A percentile compares a stretch with the other conserved stretches of the same genome.
phyloP scores from a whole-genome alignment of 1,139 yeast genomes.

The Hyphopichia fennica region DNA sequence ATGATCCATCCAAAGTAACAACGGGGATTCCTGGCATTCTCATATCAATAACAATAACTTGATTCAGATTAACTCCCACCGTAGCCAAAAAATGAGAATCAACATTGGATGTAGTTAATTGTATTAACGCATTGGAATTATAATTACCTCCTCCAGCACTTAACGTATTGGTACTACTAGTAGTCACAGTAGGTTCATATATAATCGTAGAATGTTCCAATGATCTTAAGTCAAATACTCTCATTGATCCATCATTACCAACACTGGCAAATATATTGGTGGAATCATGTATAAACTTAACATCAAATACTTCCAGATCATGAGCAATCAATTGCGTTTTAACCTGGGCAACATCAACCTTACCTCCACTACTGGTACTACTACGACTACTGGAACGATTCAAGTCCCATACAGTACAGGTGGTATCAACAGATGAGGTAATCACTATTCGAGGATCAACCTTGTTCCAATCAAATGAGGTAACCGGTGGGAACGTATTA shows the following conservation, averaged over 20 bases:
- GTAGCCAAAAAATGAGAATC: conserved; percentile 84
- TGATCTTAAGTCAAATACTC: conserved; percentile 86
- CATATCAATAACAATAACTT: conserved; percentile 74
- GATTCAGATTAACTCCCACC: conserved; percentile 67
- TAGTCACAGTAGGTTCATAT: conserved; percentile 60
- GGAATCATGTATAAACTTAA: conserved; percentile 73
- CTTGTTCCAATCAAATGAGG: conserved; percentile 91
- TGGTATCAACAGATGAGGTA: conserved; percentile 90
- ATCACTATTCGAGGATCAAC: conserved; percentile 70
- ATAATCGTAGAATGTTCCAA: conserved; percentile 93
- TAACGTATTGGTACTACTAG: conserved; percentile 21
- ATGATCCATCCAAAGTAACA: conserved; percentile 65
- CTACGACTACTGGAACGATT: conserved; percentile 24
- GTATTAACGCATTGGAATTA: conserved; percentile 62
- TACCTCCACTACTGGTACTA: background rate
- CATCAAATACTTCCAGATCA: conserved; percentile 94
- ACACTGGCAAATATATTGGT: conserved; percentile 86
- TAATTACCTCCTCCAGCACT: conserved; percentile 8
- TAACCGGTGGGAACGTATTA: conserved; percentile 73
- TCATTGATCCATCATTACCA: conserved; percentile 92
- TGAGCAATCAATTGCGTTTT: conserved; percentile 95
- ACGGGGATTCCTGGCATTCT: conserved; percentile 87
- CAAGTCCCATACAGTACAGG: conserved; percentile 95
- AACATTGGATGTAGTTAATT: conserved; percentile 74
- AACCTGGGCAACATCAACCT: conserved; percentile 62